These are phyloP conservation scores for Carex kokanica DNA, from an alignment of 176 grass and related monocot species.

Conservation along the genomic window DNA sequence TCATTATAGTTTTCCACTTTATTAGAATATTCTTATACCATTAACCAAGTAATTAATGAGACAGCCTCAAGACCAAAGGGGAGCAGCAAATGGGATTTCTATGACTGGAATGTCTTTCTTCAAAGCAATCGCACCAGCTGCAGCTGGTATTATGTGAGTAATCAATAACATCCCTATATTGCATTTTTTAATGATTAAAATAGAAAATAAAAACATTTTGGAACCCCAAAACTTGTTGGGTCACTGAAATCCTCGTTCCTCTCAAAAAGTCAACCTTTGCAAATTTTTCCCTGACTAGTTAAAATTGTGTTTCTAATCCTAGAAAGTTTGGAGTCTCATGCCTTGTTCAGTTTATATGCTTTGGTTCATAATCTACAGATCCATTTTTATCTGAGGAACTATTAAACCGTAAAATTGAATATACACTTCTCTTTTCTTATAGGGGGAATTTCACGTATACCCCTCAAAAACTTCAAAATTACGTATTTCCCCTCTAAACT, in stretches of 20 bases:
- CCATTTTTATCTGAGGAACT: not conserved
- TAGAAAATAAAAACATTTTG: not conserved
- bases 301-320: no score
- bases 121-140: slow-evolving; percentile 66
- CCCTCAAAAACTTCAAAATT: no score
- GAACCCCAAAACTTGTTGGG: not conserved
- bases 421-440: not conserved
- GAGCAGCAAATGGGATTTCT: slow-evolving; percentile 80
- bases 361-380: not conserved
- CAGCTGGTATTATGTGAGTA: slow-evolving; percentile 62
- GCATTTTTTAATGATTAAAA: not conserved
- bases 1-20: not conserved
- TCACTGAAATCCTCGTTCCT: not conserved
- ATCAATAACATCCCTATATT: not conserved
- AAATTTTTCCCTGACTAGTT: no score
- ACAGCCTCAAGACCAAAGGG: slow-evolving; percentile 78
- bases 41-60: not conserved
- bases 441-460: no score
- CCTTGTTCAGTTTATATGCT: no score
- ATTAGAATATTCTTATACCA: slow-evolving; percentile 16
- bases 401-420: not conserved
- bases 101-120: slow-evolving; percentile 71
- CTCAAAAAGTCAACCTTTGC: not conserved
- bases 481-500: no score
- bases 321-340: no score